phyloP scores from a whole-genome alignment of 2,329 filamentous ascomycete genomes.

The Beauveria caledonica region DNA sequence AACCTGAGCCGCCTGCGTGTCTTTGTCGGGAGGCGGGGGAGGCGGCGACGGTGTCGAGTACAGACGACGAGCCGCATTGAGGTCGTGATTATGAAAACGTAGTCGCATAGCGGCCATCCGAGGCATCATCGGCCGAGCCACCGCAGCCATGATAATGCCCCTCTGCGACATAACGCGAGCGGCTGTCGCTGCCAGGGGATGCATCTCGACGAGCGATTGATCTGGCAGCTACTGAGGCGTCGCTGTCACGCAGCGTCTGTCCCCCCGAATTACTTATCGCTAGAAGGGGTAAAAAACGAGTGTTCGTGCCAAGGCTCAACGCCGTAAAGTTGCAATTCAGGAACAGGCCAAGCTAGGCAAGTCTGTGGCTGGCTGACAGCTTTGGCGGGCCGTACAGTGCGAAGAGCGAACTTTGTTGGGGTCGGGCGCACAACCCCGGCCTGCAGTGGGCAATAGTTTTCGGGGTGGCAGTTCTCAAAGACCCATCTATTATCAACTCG shows the following conservation, averaged over 20 bases:
- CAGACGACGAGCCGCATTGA: neutral
- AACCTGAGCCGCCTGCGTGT: neutral
- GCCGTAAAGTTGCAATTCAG: neutral
- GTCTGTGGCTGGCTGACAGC: neutral
- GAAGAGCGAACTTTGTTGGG: neutral
- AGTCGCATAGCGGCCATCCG: neutral
- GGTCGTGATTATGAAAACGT: neutral
- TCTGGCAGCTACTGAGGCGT: neutral
- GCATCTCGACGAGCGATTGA: neutral
- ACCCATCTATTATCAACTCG: neutral
- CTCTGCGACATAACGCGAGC: neutral
- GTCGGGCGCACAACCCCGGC: neutral
- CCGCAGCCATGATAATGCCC: neutral
- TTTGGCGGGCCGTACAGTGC: slow-evolving; percentile 1
- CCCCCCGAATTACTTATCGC: neutral
- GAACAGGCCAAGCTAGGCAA: neutral
- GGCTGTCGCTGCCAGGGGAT: neutral
- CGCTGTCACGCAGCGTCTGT: neutral
- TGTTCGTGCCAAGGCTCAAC: neutral
- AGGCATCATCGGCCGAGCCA: neutral
- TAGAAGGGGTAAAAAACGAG: neutral
- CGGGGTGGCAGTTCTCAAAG: neutral
- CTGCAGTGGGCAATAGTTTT: neutral
- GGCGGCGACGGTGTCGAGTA: neutral
- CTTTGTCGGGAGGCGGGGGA: neutral